phyloP scores from a whole-genome alignment of 75 land plant species.

The Adiantum capillusveneris region DNA sequence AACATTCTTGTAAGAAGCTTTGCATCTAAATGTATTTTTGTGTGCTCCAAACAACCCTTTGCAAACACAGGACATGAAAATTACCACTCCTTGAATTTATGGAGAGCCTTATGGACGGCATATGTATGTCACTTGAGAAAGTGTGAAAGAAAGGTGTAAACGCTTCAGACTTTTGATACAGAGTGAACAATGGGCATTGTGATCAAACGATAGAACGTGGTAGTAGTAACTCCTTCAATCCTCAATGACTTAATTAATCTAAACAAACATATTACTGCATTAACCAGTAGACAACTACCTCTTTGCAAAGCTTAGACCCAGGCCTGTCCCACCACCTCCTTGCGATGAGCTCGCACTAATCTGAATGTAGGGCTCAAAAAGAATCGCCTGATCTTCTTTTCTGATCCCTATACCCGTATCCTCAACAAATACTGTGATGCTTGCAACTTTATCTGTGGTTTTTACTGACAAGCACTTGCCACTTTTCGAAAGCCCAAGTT shows the following conservation, averaged over 20 bases:
- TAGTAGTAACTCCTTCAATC: background rate
- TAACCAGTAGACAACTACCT: conserved; percentile 2
- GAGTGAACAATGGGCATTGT: background rate
- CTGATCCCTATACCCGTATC: conserved; percentile 39
- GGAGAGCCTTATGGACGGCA: no score
- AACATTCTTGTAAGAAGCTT: no score
- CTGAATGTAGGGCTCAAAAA: conserved; percentile 31
- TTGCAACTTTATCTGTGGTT: conserved; percentile 9
- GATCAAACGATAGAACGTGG: background rate
- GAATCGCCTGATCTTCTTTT: conserved; percentile 22
- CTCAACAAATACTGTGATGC: conserved; percentile 22
- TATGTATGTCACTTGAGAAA: background rate
- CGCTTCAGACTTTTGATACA: background rate
- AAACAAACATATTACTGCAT: background rate
- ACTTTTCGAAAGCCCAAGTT: no score
- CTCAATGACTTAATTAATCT: no score
- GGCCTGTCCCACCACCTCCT: conserved; percentile 30
- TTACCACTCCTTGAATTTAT: no score
- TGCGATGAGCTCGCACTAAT: conserved; percentile 21
- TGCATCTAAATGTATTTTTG: no score
- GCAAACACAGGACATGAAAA: no score
- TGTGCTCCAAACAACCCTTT: no score
- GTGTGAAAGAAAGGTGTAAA: background rate
- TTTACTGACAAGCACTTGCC: no score
- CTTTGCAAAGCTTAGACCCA: conserved; percentile 34